Evolutionary conservation across 345 rosid genomes (phyloP).

Genomic region (Lepidium didymum): DNA sequence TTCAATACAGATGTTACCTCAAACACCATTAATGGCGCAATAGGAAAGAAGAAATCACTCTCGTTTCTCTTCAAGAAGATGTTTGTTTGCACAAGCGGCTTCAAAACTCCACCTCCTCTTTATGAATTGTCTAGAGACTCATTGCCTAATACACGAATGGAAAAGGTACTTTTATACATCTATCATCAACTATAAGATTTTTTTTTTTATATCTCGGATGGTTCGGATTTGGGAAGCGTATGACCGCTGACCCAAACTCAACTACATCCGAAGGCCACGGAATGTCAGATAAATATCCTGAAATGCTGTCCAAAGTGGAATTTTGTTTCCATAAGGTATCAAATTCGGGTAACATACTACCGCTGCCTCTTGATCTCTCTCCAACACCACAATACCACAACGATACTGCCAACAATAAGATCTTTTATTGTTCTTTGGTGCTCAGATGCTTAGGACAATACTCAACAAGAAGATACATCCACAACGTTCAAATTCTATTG

Average conservation of each 20-base stretch:
- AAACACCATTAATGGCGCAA: not conserved
- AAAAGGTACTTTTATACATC: conserved; percentile 43
- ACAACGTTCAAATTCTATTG: conserved; percentile 30
- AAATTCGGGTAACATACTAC: too few species aligned
- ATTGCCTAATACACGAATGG: conserved; percentile 47
- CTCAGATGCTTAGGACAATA: conserved; percentile 52
- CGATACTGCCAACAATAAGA: too few species aligned
- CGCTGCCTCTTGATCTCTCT: too few species aligned
- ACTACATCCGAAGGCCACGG: too few species aligned
- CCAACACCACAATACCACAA: too few species aligned
- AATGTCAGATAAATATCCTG: too few species aligned
- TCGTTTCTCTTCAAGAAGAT: conserved; percentile 63
- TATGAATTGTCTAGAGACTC: conserved; percentile 37
- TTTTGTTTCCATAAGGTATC: too few species aligned
- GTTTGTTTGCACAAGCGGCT: conserved; percentile 56
- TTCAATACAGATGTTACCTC: conserved; percentile 16
- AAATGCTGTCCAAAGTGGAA: too few species aligned
- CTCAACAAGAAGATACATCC: conserved; percentile 74
- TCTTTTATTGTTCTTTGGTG: not conserved
- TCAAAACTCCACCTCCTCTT: conserved; percentile 40
- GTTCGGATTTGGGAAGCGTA: too few species aligned
- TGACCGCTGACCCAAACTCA: too few species aligned
- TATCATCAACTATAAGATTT: not conserved
- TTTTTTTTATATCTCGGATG: too few species aligned
- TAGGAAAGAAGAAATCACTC: conserved; percentile 40